A percentile compares a stretch with the other conserved stretches of the same genome.
These are phyloP conservation scores for Trichosporon asahii DNA, from an alignment of 1,284 basidiomycete genomes.

Conservation along the genomic window DNA sequence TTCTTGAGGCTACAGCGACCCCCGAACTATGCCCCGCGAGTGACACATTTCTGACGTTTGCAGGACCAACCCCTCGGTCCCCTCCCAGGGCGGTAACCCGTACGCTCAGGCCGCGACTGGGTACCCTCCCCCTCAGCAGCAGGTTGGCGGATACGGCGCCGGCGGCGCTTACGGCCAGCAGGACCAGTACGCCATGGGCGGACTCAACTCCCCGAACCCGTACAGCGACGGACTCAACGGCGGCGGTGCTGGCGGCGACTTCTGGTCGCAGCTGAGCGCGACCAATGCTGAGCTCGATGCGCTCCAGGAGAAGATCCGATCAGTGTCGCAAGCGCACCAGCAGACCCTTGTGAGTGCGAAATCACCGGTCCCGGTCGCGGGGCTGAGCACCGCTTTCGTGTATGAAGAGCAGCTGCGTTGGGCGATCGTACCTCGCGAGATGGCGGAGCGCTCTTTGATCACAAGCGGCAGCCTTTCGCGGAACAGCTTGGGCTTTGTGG, in stretches of 20 bases:
- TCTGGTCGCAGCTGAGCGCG: constrained; percentile 44
- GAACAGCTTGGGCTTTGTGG: too few relatives aligned
- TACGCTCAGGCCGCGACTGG: constrained; percentile 37
- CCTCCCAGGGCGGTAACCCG: constrained; percentile 32
- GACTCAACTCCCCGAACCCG: constrained; percentile 21
- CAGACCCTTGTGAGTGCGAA: constrained; percentile 35
- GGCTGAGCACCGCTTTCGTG: too few relatives aligned
- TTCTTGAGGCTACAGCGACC: neutral
- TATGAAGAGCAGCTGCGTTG: too few relatives aligned
- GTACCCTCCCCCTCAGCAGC: constrained; percentile 19
- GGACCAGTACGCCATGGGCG: constrained; percentile 39
- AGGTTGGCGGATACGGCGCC: constrained; percentile 24
- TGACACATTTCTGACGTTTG: neutral
- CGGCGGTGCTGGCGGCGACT: constrained; percentile 38
- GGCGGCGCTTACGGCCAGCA: constrained; percentile 45
- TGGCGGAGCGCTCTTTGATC: too few relatives aligned
- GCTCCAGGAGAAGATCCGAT: constrained; percentile 49
- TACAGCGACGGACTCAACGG: constrained; percentile 15
- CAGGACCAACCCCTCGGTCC: constrained; percentile 17
- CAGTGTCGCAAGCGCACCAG: constrained; percentile 46
- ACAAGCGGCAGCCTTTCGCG: too few relatives aligned
- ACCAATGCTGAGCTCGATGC: constrained; percentile 39
- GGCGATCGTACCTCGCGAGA: too few relatives aligned
- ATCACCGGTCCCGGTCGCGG: neutral
- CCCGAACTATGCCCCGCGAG: neutral